A percentile compares a stretch with the other conserved stretches of the same genome.
Evolutionary conservation across 1,139 yeast genomes (phyloP).

Genomic region (Taphrina deformans): DNA sequence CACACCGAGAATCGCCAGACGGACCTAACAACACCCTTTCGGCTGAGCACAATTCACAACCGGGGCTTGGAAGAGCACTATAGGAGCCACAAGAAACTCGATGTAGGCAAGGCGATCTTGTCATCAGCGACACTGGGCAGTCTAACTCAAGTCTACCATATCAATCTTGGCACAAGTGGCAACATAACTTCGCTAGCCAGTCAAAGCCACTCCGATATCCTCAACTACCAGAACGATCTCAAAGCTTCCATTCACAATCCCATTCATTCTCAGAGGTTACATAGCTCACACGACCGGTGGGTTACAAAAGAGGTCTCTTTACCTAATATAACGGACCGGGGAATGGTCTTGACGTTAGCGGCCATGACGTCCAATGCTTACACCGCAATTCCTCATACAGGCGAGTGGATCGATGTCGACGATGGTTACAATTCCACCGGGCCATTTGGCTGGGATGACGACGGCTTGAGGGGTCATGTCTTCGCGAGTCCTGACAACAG

Average conservation of each 20-base stretch:
- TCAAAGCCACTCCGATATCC: neutral
- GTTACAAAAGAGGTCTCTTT: constrained; percentile 41
- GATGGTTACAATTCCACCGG: constrained; percentile 54
- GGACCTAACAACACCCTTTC: neutral
- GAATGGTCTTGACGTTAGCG: constrained; percentile 74
- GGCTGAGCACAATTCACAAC: constrained; percentile 4
- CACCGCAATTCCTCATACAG: constrained; percentile 70
- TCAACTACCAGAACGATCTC: neutral
- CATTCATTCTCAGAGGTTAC: neutral
- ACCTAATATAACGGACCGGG: constrained; percentile 74
- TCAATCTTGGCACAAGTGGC: constrained; percentile 7
- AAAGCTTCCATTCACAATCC: neutral
- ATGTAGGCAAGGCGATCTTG: neutral
- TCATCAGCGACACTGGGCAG: neutral
- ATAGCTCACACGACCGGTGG: neutral
- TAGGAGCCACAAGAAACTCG: constrained; percentile 19
- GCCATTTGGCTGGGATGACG: constrained; percentile 79
- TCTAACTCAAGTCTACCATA: neutral
- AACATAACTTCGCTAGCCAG: neutral
- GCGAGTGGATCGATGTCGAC: constrained; percentile 86
- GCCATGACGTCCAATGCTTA: constrained; percentile 90
- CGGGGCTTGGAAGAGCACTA: constrained; percentile 19
- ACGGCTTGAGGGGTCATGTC: constrained; percentile 87
- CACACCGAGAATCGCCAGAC: neutral
- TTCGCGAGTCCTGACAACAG: constrained; percentile 66